phyloP scores from a whole-genome alignment of 148 eudicot genomes.

The Amaranthus palmeri region DNA sequence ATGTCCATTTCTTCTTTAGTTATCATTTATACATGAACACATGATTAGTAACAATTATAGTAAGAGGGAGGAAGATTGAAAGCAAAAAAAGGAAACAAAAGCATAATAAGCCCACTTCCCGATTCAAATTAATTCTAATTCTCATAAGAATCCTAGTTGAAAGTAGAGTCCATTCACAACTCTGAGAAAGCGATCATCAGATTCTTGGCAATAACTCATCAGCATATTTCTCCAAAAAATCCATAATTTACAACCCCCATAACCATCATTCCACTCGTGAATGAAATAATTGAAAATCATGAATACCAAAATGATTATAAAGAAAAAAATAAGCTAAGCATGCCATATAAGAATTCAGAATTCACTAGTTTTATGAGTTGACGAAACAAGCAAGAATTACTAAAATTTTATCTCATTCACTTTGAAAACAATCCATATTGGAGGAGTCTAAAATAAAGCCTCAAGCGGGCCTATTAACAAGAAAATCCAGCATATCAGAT shows the following conservation, averaged over 20 bases:
- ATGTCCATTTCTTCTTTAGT: no score
- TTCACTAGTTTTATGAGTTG: neutral
- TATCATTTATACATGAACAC: no score
- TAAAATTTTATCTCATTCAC: neutral
- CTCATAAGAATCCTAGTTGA: neutral
- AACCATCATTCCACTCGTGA: slow-evolving; percentile 3
- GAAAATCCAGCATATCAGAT: neutral
- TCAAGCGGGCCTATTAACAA: neutral
- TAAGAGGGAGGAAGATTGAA: neutral
- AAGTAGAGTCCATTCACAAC: neutral
- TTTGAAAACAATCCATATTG: neutral
- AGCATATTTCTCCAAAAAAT: neutral
- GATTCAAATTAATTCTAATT: neutral
- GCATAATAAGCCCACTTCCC: neutral
- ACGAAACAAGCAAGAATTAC: neutral
- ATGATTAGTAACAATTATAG: neutral
- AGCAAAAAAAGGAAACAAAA: neutral
- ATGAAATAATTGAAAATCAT: neutral
- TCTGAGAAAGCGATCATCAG: neutral
- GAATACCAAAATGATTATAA: neutral
- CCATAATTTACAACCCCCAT: neutral
- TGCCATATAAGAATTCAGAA: neutral
- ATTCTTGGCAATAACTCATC: neutral
- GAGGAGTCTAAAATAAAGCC: neutral
- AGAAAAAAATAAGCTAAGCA: neutral